A percentile compares a stretch with the other conserved stretches of the same genome.
phyloP scores from a whole-genome alignment of 2,329 filamentous ascomycete genomes.

The Fusarium sp. region DNA sequence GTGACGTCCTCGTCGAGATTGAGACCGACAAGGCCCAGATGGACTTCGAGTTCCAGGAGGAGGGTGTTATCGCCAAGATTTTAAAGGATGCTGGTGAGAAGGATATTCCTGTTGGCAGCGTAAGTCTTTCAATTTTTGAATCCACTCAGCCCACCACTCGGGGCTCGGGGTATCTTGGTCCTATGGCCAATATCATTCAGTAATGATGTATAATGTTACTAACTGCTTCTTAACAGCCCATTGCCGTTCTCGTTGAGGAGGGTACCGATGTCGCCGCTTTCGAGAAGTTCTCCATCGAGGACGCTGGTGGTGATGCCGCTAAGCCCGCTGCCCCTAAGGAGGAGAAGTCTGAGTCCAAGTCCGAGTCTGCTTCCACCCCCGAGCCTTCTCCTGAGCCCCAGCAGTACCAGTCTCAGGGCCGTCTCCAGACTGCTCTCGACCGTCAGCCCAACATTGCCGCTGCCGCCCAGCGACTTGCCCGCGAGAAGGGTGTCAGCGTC shows the following conservation, averaged over 20 bases:
- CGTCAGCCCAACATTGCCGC: slow-evolving; percentile 79
- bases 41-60: slow-evolving; percentile 99
- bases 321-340: slow-evolving; percentile 74
- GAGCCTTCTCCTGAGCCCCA: slow-evolving; percentile 65
- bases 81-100: slow-evolving; percentile 93
- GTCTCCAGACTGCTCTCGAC: slow-evolving; percentile 84
- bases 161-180: slow-evolving; percentile 34
- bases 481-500: slow-evolving; percentile 84
- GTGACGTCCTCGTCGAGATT: slow-evolving; percentile 96
- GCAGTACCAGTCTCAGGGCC: slow-evolving; percentile 80
- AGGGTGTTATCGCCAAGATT: slow-evolving; percentile 94
- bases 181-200: slow-evolving; percentile 2
- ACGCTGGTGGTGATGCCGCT: slow-evolving; percentile 83
- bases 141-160: slow-evolving; percentile 19
- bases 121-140: slow-evolving; percentile 64
- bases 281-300: slow-evolving; percentile 85
- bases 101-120: slow-evolving; percentile 92
- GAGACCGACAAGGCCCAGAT: slow-evolving; percentile 99
- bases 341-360: slow-evolving; percentile 70
- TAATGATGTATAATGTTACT: slow-evolving; percentile 15
- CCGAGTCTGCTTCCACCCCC: slow-evolving; percentile 62
- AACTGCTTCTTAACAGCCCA: slow-evolving; percentile 72
- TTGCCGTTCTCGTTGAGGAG: slow-evolving; percentile 94
- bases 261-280: slow-evolving; percentile 88
- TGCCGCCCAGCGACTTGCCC: slow-evolving; percentile 82